Evolutionary conservation across 2,329 filamentous ascomycete genomes (phyloP).

Genomic region (Neopestalotiopsis sp.): DNA sequence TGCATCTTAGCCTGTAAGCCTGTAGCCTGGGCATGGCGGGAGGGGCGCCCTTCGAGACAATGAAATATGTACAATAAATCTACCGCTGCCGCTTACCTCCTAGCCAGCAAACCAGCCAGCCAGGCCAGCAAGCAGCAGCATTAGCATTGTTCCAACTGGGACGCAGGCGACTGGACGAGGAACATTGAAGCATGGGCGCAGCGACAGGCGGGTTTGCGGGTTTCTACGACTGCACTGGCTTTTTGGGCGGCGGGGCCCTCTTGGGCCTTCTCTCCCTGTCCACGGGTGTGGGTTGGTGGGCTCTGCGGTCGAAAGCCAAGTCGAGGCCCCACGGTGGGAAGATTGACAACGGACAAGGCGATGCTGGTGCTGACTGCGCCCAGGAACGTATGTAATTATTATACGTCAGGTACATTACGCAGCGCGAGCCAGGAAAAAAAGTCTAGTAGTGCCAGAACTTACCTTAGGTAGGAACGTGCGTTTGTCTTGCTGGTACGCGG

Average conservation of each 20-base stretch:
- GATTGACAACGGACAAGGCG: neutral
- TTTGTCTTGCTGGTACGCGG: neutral
- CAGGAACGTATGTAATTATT: neutral
- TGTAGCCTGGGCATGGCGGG: neutral
- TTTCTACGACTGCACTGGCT: no score
- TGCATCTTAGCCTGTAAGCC: neutral
- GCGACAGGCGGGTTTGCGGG: neutral
- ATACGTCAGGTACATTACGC: conserved; percentile 2
- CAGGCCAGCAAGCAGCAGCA: neutral
- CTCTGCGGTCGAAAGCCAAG: neutral
- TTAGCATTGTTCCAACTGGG: neutral
- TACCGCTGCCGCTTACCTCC: no score
- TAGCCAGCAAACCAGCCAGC: neutral
- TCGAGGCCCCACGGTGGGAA: neutral
- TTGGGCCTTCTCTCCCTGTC: neutral
- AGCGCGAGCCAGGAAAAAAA: neutral
- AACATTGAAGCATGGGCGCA: neutral
- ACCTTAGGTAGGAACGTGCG: neutral
- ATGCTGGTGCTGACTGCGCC: conserved; percentile 1
- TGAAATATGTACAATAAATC: no score
- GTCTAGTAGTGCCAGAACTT: neutral
- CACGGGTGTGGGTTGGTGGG: neutral
- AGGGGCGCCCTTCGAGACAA: neutral
- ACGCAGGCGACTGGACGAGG: neutral
- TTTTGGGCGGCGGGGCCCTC: no score